These are phyloP conservation scores for Astrocystis sublimbata DNA, from an alignment of 495 filamentous ascomycete species.

Conservation along the genomic window DNA sequence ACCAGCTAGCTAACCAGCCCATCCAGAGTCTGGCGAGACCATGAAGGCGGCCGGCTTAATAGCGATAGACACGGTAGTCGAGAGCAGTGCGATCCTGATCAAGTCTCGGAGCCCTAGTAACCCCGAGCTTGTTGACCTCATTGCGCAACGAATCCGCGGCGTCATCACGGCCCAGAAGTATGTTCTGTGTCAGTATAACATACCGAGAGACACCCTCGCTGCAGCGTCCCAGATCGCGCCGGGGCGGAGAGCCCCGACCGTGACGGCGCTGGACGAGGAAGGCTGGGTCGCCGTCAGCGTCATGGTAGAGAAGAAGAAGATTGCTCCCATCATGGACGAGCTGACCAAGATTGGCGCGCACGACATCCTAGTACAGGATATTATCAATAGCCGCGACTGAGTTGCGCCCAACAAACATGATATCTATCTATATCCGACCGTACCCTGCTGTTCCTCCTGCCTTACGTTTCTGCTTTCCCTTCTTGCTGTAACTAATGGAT, in stretches of 20 bases:
- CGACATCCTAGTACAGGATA: conserved; percentile 85
- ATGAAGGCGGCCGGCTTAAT: conserved; percentile 98
- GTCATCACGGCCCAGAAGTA: conserved; percentile 96
- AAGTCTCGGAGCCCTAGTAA: conserved; percentile 87
- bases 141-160: conserved; percentile 79
- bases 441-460: too few relatives aligned
- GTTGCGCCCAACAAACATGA: neutral
- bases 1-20: conserved; percentile 6
- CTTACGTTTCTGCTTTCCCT: too few relatives aligned
- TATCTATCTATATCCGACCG: too few relatives aligned
- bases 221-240: conserved; percentile 80
- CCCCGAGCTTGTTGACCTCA: conserved; percentile 72
- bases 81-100: conserved; percentile 84
- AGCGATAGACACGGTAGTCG: conserved; percentile 89
- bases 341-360: conserved; percentile 75
- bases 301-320: conserved; percentile 90
- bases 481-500: too few relatives aligned
- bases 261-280: conserved; percentile 82
- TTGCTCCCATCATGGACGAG: conserved; percentile 90
- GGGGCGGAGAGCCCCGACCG: conserved; percentile 89
- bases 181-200: conserved; percentile 96
- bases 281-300: conserved; percentile 90
- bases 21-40: conserved; percentile 90
- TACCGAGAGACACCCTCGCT: conserved; percentile 65
- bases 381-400: conserved; percentile 73